phyloP scores from a whole-genome alignment of 805 yeast species.

The Candida ovalis region DNA sequence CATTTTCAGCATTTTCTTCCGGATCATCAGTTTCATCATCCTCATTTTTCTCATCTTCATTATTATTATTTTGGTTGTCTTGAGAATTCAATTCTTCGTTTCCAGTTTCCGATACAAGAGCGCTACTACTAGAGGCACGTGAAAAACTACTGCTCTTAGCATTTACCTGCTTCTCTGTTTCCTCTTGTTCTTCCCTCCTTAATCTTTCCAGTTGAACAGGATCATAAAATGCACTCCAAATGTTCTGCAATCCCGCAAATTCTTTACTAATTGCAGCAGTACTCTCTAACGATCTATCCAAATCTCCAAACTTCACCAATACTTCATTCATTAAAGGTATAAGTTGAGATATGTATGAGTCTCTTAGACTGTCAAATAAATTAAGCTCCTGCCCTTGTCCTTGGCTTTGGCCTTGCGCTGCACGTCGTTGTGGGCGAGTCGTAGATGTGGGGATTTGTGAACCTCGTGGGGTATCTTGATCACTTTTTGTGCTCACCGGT shows the following conservation, averaged over 20 bases:
- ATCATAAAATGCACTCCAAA: conserved; percentile 22
- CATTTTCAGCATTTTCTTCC: background rate
- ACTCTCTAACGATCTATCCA: conserved; percentile 19
- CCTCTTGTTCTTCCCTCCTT: background rate
- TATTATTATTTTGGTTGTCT: conserved; percentile 1
- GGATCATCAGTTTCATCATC: background rate
- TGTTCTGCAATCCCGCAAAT: conserved; percentile 15
- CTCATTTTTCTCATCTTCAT: conserved; percentile 3
- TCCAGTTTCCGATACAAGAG: background rate
- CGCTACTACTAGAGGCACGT: background rate
- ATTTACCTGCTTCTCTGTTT: background rate
- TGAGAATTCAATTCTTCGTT: background rate
- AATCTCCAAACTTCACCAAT: conserved; percentile 13
- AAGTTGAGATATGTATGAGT: conserved; percentile 16
- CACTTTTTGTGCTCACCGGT: background rate
- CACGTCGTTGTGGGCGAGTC: background rate
- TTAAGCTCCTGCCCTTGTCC: conserved; percentile 10
- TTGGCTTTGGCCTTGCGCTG: background rate
- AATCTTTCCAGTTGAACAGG: conserved; percentile 15
- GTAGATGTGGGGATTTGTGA: background rate
- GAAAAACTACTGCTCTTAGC: background rate
- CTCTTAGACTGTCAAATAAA: conserved; percentile 17
- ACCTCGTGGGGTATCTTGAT: background rate
- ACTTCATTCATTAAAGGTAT: conserved; percentile 20
- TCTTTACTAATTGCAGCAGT: conserved; percentile 21